Evolutionary conservation across 345 rosid species (phyloP).

Genomic region (Murraya koenigii): DNA sequence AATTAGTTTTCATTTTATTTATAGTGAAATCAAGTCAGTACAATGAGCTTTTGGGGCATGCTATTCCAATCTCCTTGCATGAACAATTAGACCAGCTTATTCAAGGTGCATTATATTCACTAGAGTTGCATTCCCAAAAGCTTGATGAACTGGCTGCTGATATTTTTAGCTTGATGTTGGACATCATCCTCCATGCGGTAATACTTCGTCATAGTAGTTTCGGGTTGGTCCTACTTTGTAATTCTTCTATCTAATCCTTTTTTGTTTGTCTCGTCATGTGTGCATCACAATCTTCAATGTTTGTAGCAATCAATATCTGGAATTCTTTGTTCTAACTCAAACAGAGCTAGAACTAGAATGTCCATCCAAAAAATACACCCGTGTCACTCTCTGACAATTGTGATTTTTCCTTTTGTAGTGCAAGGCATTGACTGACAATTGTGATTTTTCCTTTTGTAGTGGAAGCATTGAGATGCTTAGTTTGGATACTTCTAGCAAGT

Average conservation of each 20-base stretch:
- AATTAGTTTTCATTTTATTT: not conserved
- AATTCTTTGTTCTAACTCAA: not conserved
- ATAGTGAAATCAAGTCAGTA: not conserved
- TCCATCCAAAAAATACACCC: not conserved
- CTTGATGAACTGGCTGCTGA: not conserved
- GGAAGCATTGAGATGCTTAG: constrained; percentile 13
- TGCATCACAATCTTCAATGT: not conserved
- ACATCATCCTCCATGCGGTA: not conserved
- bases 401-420: constrained; percentile 3
- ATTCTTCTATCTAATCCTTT: not conserved
- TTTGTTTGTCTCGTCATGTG: not conserved
- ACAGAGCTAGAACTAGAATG: not conserved
- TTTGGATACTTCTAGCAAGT: constrained; percentile 5
- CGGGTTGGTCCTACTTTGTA: not conserved
- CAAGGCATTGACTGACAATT: constrained; percentile 10
- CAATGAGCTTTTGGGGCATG: not conserved
- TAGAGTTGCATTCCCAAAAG: not conserved
- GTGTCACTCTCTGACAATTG: not conserved
- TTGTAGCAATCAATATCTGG: not conserved
- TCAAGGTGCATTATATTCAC: not conserved
- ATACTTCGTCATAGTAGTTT: not conserved
- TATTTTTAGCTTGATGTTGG: not conserved
- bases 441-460: not conserved
- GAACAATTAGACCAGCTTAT: not conserved
- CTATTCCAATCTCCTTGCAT: not conserved